Evolutionary conservation across 2,329 filamentous ascomycete species (phyloP).

Genomic region (Ramichloridium luteum): DNA sequence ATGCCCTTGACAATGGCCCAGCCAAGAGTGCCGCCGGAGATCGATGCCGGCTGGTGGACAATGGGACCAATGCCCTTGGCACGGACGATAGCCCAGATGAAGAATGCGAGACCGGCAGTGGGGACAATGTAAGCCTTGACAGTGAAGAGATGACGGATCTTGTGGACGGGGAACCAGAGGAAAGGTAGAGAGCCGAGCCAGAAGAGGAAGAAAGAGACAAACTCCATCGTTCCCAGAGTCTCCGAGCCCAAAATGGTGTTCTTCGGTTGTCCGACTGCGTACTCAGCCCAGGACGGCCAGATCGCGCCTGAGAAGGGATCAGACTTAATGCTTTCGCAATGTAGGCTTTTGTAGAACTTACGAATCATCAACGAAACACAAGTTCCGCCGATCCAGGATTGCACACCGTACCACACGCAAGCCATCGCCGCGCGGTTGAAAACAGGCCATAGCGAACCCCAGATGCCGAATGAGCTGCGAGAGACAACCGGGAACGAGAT

Average conservation of each 20-base stretch:
- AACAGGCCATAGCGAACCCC: constrained; percentile 79
- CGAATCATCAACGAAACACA: constrained; percentile 85
- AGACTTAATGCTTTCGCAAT: no score
- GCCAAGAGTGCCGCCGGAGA: constrained; percentile 55
- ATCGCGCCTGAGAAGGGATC: constrained; percentile 43
- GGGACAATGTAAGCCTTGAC: constrained; percentile 80
- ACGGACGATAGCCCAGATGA: constrained; percentile 73
- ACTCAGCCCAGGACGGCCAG: constrained; percentile 48
- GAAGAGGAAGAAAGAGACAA: constrained; percentile 75
- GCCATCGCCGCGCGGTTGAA: constrained; percentile 82
- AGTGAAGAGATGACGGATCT: constrained; percentile 85
- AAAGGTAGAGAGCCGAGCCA: constrained; percentile 71
- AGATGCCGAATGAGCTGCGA: constrained; percentile 73
- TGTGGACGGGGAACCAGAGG: constrained; percentile 80
- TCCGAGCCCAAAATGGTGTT: constrained; percentile 54
- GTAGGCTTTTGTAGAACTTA: background rate
- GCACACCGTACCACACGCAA: constrained; percentile 79
- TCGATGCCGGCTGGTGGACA: constrained; percentile 52
- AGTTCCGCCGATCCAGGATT: constrained; percentile 66
- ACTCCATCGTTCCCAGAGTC: constrained; percentile 63
- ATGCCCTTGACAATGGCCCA: constrained; percentile 78
- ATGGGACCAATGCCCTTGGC: constrained; percentile 78
- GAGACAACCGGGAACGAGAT: constrained; percentile 76
- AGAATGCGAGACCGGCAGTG: constrained; percentile 68
- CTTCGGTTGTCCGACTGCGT: constrained; percentile 34